Percentiles rank a stretch among this genome's conserved stretches.
These are phyloP conservation scores for Colletotrichum tofieldiae DNA, from an alignment of 2,329 filamentous ascomycete species.

Conservation along the genomic window DNA sequence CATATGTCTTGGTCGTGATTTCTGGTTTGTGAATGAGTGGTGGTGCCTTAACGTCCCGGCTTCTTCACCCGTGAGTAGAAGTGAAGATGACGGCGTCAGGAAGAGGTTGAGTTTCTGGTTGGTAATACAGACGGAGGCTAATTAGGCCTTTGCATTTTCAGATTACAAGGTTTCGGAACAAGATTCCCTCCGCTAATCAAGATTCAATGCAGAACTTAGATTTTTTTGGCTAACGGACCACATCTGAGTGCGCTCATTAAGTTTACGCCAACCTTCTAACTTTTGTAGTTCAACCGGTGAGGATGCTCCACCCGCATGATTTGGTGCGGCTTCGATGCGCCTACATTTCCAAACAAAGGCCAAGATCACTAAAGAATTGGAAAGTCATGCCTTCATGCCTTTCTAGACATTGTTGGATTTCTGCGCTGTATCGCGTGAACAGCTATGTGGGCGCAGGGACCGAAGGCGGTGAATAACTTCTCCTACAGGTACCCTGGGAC, in stretches of 20 bases:
- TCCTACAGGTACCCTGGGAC: no score
- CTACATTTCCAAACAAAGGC: no score
- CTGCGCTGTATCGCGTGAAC: no score
- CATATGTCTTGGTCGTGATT: background rate
- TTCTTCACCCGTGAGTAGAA: background rate
- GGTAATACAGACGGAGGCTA: background rate
- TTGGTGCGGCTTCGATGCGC: no score
- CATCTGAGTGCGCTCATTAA: background rate
- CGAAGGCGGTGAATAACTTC: no score
- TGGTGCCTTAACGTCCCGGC: background rate
- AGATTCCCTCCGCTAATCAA: background rate
- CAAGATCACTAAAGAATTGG: no score
- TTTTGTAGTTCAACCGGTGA: background rate
- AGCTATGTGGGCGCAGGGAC: no score
- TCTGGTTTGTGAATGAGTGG: background rate
- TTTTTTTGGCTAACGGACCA: no score
- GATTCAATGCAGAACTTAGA: background rate
- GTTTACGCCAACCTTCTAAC: background rate
- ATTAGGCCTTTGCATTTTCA: background rate
- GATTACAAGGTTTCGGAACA: background rate
- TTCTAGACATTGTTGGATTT: no score
- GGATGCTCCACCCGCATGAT: background rate
- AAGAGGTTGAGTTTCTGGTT: background rate
- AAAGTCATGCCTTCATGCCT: no score
- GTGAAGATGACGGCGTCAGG: background rate